Evolutionary conservation across 345 rosid species (phyloP), one percentile per base, ranked within the genome.

Genomic region (Syzygium jambos): DNA sequence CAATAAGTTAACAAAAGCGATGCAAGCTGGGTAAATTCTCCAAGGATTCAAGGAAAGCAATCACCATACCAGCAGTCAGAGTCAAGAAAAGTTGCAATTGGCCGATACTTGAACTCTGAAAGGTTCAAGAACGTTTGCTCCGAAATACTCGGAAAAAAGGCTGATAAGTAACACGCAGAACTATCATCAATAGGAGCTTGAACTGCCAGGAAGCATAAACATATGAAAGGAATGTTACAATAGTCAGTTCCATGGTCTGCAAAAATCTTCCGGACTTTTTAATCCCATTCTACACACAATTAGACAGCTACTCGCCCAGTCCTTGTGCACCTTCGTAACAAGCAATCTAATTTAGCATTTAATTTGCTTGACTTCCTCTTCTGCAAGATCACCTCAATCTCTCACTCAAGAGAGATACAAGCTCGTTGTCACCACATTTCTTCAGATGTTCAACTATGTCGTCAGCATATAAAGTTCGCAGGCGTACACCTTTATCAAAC

Each of bases 401-500:
- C 77, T 51, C 73, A 61, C 88, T 68, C 88, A 94, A 89, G 86
- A 90, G 87, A 78, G 88, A 68, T 86, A 90, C 78, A 29, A 92
- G 92, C 54, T 95, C 93, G 59, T 85, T 86, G 52, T 91, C 93
- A 85, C 91, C 96, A 84, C 90, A 90, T 87, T 90, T 90, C 86
- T 91, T 88, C 89, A 92, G 87, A 56, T 90, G 90, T 86, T 87
- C 87, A 86, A 89, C 53, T 80, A 94, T 85, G 90, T 90, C 89
- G 57, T 88, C 93, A 25, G 85, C 89, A 86, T 91, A 88, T 86
- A 91, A 89, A 89, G 86, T 88, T 77, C 87, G 87, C 85, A 95
- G 77, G 53, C 77, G 85, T 83, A 94, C 87, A 89, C 95, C 87
- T 87, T 93, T 95, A 85, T 88, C 91, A 25, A 94, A 91, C 93